A percentile compares a stretch with the other conserved stretches of the same genome.
Conservation (phyloP, 2,329 filamentous ascomycete genomes). For the Neonectria neomacrospora region DNA sequence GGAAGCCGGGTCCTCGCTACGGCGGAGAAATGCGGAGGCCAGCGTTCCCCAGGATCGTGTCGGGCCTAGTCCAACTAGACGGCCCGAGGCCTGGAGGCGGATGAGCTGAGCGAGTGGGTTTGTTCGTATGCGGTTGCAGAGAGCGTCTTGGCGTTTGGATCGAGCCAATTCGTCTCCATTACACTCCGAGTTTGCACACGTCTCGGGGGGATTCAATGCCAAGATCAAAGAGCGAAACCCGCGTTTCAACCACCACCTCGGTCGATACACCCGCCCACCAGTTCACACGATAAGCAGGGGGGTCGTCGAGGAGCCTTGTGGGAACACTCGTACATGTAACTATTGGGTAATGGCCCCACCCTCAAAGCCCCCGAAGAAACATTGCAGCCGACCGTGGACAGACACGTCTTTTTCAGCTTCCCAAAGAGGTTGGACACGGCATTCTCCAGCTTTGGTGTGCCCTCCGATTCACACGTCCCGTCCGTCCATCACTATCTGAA, state of each 20-base stretch:
- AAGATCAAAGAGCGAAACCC: background rate
- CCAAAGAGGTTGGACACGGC: slow-evolving; percentile 4
- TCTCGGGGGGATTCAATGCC: background rate
- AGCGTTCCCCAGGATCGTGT: slow-evolving; percentile 24
- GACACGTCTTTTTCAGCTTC: slow-evolving; percentile 11
- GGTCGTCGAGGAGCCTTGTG: slow-evolving; percentile 11
- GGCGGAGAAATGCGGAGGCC: slow-evolving; percentile 20
- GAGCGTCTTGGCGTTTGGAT: background rate
- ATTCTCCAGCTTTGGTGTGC: background rate
- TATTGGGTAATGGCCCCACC: slow-evolving; percentile 27
- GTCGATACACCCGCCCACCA: background rate
- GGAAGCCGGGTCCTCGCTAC: slow-evolving; percentile 14
- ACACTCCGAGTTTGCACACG: no score
- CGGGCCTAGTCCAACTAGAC: slow-evolving; percentile 10
- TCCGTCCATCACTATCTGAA: slow-evolving; percentile 15
- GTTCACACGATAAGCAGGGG: slow-evolving; percentile 24
- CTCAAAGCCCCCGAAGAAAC: background rate
- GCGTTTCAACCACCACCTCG: background rate
- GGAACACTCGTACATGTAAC: slow-evolving; percentile 14
- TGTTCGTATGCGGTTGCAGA: background rate
- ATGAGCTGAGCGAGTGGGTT: background rate
- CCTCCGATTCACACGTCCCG: background rate
- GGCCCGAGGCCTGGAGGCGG: slow-evolving; percentile 20
- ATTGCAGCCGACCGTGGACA: background rate
- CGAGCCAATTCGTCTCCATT: background rate